Conservation (phyloP, 2,329 filamentous ascomycete species). For the Alternaria gansuensis region DNA sequence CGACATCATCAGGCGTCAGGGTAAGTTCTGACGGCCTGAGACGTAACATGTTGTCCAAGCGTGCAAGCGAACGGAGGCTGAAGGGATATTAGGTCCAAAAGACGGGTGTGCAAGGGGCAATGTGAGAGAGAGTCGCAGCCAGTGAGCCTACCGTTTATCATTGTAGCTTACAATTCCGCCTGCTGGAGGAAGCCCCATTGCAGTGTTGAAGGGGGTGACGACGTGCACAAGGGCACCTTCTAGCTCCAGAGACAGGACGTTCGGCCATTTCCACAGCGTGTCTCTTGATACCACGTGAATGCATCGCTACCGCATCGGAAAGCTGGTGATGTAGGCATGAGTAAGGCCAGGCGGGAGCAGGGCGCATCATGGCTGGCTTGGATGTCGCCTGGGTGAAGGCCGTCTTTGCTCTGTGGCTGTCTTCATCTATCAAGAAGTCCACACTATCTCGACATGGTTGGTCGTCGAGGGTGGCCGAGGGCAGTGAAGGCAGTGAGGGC, state of each 20-base stretch:
- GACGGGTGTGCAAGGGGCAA: background rate
- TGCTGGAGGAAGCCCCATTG: background rate
- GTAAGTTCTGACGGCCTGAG: slow-evolving; percentile 49
- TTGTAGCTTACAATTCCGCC: background rate
- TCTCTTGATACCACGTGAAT: background rate
- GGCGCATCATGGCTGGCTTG: background rate
- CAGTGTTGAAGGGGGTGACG: background rate
- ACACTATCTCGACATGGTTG: no score
- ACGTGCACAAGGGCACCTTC: background rate
- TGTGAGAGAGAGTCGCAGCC: background rate
- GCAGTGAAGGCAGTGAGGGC: background rate
- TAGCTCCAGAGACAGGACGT: background rate
- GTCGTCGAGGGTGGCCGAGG: background rate
- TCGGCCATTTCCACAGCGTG: background rate
- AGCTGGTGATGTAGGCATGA: background rate
- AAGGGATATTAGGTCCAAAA: slow-evolving; percentile 29
- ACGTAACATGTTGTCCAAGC: slow-evolving; percentile 45
- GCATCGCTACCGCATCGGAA: background rate
- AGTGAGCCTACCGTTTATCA: background rate
- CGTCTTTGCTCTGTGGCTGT: background rate
- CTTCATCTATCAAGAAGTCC: no score
- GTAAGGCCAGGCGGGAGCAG: background rate
- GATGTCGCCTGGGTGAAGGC: background rate
- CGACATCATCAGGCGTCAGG: slow-evolving; percentile 49
- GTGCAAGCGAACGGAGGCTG: slow-evolving; percentile 12